These are phyloP conservation scores for Cordia subcordata DNA, from an alignment of 257 asterid species.

Conservation along the genomic window DNA sequence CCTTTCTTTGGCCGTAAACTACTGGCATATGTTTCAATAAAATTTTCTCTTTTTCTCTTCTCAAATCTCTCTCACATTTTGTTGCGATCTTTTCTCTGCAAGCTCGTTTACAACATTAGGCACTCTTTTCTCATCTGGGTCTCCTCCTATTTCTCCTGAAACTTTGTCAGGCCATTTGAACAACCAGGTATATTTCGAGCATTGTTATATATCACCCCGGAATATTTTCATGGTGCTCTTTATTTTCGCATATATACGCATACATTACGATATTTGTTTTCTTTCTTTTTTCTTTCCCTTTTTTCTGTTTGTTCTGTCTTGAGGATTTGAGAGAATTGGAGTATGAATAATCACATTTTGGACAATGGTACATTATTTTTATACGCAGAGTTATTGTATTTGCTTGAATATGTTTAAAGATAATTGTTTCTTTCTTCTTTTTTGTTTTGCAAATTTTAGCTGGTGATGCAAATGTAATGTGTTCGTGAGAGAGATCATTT, in stretches of 20 bases:
- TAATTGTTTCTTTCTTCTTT: no score
- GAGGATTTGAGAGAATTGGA: no score
- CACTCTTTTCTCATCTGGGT: slow-evolving; percentile 14
- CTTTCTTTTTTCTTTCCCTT: no score
- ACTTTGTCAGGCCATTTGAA: slow-evolving; percentile 9
- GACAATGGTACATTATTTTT: neutral
- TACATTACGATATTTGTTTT: no score
- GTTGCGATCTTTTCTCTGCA: slow-evolving; percentile 50
- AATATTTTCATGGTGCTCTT: no score
- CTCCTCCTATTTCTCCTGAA: slow-evolving; percentile 15
- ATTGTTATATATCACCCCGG: neutral
- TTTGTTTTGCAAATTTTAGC: neutral
- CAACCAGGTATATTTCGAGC: neutral
- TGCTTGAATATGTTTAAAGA: neutral
- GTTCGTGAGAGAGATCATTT: no score
- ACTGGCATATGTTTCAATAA: neutral
- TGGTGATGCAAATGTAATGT: neutral
- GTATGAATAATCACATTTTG: neutral
- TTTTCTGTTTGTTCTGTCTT: no score
- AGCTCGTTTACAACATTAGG: slow-evolving; percentile 23
- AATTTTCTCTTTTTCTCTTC: slow-evolving; percentile 20
- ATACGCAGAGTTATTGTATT: no score
- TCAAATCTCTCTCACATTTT: slow-evolving; percentile 6
- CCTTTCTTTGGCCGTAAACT: slow-evolving; percentile 28
- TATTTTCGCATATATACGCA: no score